Base-by-base conservation (phyloP, 345 rosid genomes). In the Lepidium sativum region DNA sequence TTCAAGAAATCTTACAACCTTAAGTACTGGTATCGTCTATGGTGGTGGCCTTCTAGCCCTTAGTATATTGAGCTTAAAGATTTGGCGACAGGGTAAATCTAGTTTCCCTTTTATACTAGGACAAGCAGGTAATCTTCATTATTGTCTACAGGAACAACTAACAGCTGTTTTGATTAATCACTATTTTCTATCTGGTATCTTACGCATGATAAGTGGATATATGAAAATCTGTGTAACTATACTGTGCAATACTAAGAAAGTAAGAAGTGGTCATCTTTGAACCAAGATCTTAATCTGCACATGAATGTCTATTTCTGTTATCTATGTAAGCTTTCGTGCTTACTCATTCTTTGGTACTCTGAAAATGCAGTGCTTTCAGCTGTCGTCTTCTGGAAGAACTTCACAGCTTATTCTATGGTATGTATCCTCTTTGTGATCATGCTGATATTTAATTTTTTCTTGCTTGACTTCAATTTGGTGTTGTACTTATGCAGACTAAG, bases 21-120 rank as follows among this genome's bases (percentile, higher is more conserved):
- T 94, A 49, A 75, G 75, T 44, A 79, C 80, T 8, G 82, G 84
- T 51, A 62, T 75, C 45, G 77, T 85, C 56, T 82, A 77, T 75
- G 97, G 99, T 57, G 96, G 86, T 51, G 89, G 84, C 70, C 69
- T 94, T 60, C 87, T 94, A n/a, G 84, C 92, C 20, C 91, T 94
- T 49, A 85, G 99, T 79, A 78, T 80, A 50, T 70, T 80, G 61
- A 90, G 97, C 82, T 68, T 90, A 63, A 94, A 82, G 79, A 80
- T 83, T 67, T 94, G 99, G 99, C 78, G 84, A 71, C 78, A 80
- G 75, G 99, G 97, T 63, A 86, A 94, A 69, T 94, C 99, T 65
- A 86, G 88, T 74, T 70, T 90, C 56, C 99, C 92, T 32, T 85
- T 79, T 73, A 92, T 94, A 25, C 71, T 94, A 17, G 97, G 97